A percentile compares a stretch with the other conserved stretches of the same genome.
Conservation (phyloP, 73 alveolate genomes). For the Paramecium octaurelia region DNA sequence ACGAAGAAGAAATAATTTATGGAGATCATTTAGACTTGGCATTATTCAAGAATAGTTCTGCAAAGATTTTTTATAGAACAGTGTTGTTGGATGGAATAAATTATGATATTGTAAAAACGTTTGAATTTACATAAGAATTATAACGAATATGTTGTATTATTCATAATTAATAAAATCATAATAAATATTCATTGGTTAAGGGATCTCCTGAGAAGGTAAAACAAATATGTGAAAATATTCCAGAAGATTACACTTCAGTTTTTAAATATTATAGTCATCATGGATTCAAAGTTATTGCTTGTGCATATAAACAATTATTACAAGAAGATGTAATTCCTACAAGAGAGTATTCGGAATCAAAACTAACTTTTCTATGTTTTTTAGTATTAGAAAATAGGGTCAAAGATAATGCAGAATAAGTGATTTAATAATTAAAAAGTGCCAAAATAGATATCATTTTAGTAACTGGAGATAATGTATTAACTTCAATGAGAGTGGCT, state of each 20-base stretch:
- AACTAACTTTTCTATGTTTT: neutral
- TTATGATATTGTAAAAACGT: neutral
- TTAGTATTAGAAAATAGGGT: neutral
- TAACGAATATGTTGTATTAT: neutral
- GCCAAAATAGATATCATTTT: neutral
- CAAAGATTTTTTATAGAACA: neutral
- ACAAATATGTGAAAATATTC: neutral
- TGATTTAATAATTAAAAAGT: neutral
- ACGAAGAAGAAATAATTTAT: neutral
- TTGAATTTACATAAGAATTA: slow-evolving; percentile 22
- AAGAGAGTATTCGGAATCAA: neutral
- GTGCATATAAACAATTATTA: slow-evolving; percentile 21
- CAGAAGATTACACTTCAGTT: neutral
- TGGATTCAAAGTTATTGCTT: slow-evolving; percentile 20
- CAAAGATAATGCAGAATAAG: neutral
- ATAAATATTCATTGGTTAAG: neutral
- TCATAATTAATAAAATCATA: neutral
- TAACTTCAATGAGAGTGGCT: slow-evolving; percentile 10
- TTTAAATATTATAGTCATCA: slow-evolving; percentile 6
- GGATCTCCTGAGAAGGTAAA: slow-evolving; percentile 19
- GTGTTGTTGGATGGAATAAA: neutral
- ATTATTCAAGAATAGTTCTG: neutral
- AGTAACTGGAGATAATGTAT: slow-evolving; percentile 26
- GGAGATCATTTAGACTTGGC: slow-evolving; percentile 26
- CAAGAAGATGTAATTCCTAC: neutral